phyloP scores from a whole-genome alignment of 2,329 filamentous ascomycete species.

The Bipolaris zeicola region DNA sequence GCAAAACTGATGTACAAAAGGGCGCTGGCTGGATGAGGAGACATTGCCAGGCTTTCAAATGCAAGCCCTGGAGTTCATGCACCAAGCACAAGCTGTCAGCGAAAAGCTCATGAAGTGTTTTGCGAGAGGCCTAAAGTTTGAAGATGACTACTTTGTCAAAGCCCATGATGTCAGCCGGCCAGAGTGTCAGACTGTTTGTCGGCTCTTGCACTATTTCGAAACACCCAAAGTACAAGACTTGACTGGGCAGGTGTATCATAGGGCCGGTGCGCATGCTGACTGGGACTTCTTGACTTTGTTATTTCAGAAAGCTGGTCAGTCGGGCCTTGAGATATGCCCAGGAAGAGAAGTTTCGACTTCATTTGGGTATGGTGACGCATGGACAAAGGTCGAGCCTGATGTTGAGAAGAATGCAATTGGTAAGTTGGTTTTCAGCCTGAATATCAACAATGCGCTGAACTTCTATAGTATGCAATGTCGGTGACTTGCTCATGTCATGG shows the following conservation, averaged over 20 bases:
- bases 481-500: slow-evolving; percentile 70
- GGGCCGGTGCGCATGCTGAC: slow-evolving; percentile 68
- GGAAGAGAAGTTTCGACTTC: slow-evolving; percentile 65
- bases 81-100: slow-evolving; percentile 57
- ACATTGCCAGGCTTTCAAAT: slow-evolving; percentile 57
- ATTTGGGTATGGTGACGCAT: slow-evolving; percentile 64
- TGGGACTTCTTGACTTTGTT: slow-evolving; percentile 68
- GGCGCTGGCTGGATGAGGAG: slow-evolving; percentile 57
- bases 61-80: slow-evolving; percentile 60
- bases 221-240: slow-evolving; percentile 44
- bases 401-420: slow-evolving; percentile 23
- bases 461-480: slow-evolving; percentile 68
- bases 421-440: slow-evolving; percentile 1
- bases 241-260: slow-evolving; percentile 55
- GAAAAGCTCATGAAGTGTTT: slow-evolving; percentile 65
- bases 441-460: neutral
- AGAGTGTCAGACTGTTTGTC: slow-evolving; percentile 60
- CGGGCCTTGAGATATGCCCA: slow-evolving; percentile 68
- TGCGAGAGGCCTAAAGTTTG: slow-evolving; percentile 62
- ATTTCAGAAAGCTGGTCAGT: slow-evolving; percentile 66
- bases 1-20: slow-evolving; percentile 12
- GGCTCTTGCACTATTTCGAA: slow-evolving; percentile 62
- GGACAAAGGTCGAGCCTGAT: slow-evolving; percentile 63
- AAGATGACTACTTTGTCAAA: slow-evolving; percentile 61
- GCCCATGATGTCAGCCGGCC: slow-evolving; percentile 58